Evolutionary conservation across 2,329 filamentous ascomycete species (phyloP).

Genomic region (Stagonosporopsis rhizophila): DNA sequence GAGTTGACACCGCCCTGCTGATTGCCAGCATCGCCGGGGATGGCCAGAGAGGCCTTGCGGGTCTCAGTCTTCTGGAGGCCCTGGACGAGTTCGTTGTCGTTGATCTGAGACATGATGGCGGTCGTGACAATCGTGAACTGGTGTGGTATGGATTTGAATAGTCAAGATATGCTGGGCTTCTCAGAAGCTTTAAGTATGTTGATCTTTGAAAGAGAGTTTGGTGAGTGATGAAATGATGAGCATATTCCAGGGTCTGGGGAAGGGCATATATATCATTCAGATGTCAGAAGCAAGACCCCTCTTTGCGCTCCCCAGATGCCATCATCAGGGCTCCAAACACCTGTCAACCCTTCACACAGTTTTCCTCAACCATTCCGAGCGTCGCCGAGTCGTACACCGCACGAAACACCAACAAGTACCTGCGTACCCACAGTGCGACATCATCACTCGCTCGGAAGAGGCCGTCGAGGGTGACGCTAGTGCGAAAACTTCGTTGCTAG

Average conservation of each 20-base stretch:
- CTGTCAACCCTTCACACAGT: conserved; percentile 23
- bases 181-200: conserved; percentile 19
- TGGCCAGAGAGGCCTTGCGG: conserved; percentile 40
- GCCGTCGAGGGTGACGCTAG: conserved; percentile 29
- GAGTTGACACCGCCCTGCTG: conserved; percentile 52
- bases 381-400: conserved; percentile 30
- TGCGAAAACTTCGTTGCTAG: conserved; percentile 34
- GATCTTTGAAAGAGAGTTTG: conserved; percentile 16
- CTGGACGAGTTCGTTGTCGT: conserved; percentile 63
- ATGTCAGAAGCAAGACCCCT: conserved; percentile 10
- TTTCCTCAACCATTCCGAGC: conserved; percentile 32
- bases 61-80: conserved; percentile 41
- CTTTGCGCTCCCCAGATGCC: conserved; percentile 26
- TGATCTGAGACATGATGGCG: conserved; percentile 63
- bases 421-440: conserved; percentile 39
- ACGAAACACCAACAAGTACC: conserved; percentile 34
- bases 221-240: conserved; percentile 19
- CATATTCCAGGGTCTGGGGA: conserved; percentile 29
- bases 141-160: neutral
- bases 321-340: conserved; percentile 29
- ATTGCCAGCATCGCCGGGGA: conserved; percentile 36
- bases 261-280: conserved; percentile 36
- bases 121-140: conserved; percentile 2
- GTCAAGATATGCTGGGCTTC: conserved; percentile 5
- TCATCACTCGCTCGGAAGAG: conserved; percentile 31